A percentile compares a stretch with the other conserved stretches of the same genome.
Evolutionary conservation across 495 filamentous ascomycete species (phyloP).

Genomic region (Friedmanniomyces simplex): DNA sequence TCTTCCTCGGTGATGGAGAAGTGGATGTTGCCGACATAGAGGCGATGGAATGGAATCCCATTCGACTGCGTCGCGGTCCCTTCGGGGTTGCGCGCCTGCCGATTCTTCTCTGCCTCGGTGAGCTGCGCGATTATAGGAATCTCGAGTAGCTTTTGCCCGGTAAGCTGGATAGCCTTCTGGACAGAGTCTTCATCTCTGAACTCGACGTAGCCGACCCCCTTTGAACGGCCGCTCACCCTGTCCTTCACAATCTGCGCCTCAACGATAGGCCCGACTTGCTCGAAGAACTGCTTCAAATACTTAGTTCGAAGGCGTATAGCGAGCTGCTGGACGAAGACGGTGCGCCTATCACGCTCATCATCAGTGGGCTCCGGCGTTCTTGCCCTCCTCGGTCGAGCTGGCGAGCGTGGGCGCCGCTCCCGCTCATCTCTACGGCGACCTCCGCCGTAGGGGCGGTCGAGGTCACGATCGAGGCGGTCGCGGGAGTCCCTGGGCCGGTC

Average conservation of each 20-base stretch:
- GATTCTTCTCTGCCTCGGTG: conserved; percentile 98
- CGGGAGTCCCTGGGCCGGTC: too few species aligned
- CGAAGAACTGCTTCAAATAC: conserved; percentile 90
- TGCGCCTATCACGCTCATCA: conserved; percentile 92
- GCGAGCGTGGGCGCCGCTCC: conserved; percentile 4
- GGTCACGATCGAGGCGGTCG: conserved; percentile 39
- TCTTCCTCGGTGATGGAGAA: conserved; percentile 98
- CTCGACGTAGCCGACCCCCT: conserved; percentile 99
- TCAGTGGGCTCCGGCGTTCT: conserved; percentile 56
- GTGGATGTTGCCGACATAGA: conserved; percentile 99
- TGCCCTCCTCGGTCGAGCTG: conserved; percentile 14
- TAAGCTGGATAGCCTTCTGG: conserved; percentile 87
- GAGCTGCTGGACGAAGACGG: conserved; percentile 96
- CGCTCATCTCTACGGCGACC: conserved; percentile 11
- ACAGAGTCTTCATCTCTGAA: conserved; percentile 97
- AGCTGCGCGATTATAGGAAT: conserved; percentile 97
- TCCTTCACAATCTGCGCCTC: conserved; percentile 99
- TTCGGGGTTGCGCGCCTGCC: conserved; percentile 81
- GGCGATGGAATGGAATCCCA: conserved; percentile 89
- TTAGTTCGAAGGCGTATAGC: conserved; percentile 84
- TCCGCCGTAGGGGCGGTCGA: conserved; percentile 37
- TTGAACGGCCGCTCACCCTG: conserved; percentile 87
- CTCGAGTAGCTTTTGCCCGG: conserved; percentile 95
- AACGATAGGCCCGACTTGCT: conserved; percentile 89
- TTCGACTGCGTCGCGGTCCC: conserved; percentile 51